Conservation (phyloP, 768 basidiomycete species). For the Boletus rubescentipes region DNA sequence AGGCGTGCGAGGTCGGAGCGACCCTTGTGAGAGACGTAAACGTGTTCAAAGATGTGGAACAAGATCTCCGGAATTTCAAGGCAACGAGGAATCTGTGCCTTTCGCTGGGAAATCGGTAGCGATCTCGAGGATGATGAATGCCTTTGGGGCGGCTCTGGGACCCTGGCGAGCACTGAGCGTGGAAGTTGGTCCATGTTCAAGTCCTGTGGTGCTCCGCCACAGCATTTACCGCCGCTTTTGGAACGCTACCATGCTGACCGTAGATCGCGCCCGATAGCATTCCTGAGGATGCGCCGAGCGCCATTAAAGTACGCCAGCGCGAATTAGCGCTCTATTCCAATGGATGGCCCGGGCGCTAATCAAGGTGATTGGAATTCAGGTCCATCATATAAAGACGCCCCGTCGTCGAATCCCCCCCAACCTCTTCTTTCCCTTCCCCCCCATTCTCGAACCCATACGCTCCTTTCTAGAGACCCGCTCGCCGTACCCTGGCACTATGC, state of each 20-base stretch:
- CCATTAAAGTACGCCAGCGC: background rate
- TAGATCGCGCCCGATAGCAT: background rate
- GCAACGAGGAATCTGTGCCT: slow-evolving; percentile 2
- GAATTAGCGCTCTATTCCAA: slow-evolving; percentile 3
- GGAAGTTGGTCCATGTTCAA: slow-evolving; percentile 1
- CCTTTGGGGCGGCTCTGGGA: background rate
- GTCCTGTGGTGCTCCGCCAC: slow-evolving; percentile 1
- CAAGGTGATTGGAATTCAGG: slow-evolving; percentile 10
- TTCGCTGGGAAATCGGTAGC: background rate
- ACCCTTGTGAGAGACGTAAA: slow-evolving; percentile 6
- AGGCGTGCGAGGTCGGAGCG: slow-evolving; percentile 14
- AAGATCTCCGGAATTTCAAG: slow-evolving; percentile 21
- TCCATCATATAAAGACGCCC: slow-evolving; percentile 20
- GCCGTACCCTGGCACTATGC: slow-evolving; percentile 14
- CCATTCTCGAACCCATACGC: slow-evolving; percentile 18
- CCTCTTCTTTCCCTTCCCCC: slow-evolving; percentile 3
- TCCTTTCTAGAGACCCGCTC: slow-evolving; percentile 20
- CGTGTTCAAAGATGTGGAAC: slow-evolving; percentile 15
- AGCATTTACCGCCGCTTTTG: background rate
- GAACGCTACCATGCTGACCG: background rate
- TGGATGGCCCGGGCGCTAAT: slow-evolving; percentile 9
- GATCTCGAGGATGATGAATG: background rate
- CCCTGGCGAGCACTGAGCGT: background rate
- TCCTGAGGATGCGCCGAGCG: background rate
- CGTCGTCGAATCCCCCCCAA: slow-evolving; percentile 5